Conservation (phyloP, 805 yeast genomes). For the Metschnikowia bowlesiae region DNA sequence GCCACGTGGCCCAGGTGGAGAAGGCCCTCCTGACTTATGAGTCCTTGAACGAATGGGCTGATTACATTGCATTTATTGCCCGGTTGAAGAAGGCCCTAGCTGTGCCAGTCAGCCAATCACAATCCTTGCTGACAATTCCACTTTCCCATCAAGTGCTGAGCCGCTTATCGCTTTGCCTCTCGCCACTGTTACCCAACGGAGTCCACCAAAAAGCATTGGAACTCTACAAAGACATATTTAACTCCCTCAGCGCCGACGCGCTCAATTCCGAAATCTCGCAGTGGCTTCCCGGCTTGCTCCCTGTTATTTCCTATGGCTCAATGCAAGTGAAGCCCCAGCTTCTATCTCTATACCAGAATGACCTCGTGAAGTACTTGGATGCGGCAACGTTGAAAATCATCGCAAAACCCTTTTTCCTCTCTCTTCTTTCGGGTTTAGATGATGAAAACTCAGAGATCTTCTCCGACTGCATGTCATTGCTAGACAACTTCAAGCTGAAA, state of each 20-base stretch:
- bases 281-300: constrained; percentile 94
- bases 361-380: constrained; percentile 41
- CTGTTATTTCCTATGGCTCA: constrained; percentile 82
- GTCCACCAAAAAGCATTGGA: constrained; percentile 88
- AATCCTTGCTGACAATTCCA: constrained; percentile 53
- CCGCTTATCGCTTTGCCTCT: constrained; percentile 71
- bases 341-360: constrained; percentile 53
- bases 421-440: constrained; percentile 83
- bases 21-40: constrained; percentile 74
- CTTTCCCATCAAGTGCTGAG: constrained; percentile 61
- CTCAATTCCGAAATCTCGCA: constrained; percentile 54
- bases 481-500: constrained; percentile 55
- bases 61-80: constrained; percentile 84
- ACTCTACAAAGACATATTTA: constrained; percentile 68
- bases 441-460: constrained; percentile 88
- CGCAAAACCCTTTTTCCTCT: constrained; percentile 65
- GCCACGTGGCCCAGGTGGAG: constrained; percentile 63
- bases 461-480: constrained; percentile 50
- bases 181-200: constrained; percentile 85
- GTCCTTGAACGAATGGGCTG: constrained; percentile 94
- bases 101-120: constrained; percentile 25
- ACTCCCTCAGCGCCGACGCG: constrained; percentile 51
- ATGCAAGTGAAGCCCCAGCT: constrained; percentile 81
- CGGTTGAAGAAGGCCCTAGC: constrained; percentile 68
- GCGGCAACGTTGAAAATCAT: constrained; percentile 44